Conservation (phyloP, 2,329 filamentous ascomycete genomes). For the Ambrosiella beaveri region DNA sequence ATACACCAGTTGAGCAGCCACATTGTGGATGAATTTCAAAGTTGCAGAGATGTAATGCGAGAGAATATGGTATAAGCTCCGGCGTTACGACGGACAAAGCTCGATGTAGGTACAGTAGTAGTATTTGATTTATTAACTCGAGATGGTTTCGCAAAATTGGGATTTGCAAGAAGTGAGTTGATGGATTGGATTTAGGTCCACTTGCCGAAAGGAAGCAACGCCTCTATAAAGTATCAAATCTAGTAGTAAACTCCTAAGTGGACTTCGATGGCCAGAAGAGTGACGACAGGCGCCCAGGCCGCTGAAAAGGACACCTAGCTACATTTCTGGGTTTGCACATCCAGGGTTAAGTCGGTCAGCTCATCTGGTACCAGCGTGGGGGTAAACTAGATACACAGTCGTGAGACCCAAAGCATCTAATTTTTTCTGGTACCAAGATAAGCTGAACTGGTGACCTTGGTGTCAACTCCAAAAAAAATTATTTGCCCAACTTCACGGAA, state of each 20-base stretch:
- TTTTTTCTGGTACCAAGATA: too few relatives aligned
- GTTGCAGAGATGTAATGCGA: neutral
- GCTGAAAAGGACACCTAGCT: conserved; percentile 2
- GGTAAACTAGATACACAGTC: neutral
- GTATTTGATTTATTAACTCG: too few relatives aligned
- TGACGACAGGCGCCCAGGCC: conserved; percentile 1
- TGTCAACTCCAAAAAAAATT: too few relatives aligned
- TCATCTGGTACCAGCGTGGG: neutral
- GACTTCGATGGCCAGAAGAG: neutral
- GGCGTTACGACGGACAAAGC: neutral
- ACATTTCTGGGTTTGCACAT: neutral
- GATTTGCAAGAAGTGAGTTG: conserved; percentile 7
- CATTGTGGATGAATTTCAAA: conserved; percentile 37
- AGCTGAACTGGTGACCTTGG: too few relatives aligned
- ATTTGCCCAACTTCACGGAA: too few relatives aligned
- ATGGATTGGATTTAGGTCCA: conserved; percentile 13
- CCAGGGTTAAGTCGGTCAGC: neutral
- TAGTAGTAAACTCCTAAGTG: neutral
- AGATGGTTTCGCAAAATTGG: conserved; percentile 8
- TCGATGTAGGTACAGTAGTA: neutral
- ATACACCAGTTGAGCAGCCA: conserved; percentile 95
- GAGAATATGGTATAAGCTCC: neutral
- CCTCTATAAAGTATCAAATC: neutral
- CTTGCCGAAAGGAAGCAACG: neutral
- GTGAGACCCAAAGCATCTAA: too few relatives aligned